phyloP scores from a whole-genome alignment of 2,329 filamentous ascomycete species.

The Epichloe uncinata region DNA sequence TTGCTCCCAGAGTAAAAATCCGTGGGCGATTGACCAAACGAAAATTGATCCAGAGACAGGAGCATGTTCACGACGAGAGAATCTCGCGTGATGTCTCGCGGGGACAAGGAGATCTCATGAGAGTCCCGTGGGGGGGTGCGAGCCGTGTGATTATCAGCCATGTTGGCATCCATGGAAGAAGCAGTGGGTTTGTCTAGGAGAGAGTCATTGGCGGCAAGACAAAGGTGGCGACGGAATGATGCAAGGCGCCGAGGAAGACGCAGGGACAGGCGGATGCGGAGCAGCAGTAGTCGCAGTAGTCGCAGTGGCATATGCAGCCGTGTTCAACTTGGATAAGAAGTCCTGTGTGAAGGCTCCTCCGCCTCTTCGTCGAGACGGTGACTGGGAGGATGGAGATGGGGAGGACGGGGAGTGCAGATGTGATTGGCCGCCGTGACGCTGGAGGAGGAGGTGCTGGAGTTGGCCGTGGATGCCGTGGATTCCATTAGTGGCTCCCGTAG shows the following conservation, averaged over 20 bases:
- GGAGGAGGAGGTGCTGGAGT: not conserved
- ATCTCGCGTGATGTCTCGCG: slow-evolving; percentile 65
- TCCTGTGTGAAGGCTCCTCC: not conserved
- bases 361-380: not conserved
- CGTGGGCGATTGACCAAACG: slow-evolving; percentile 31
- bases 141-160: slow-evolving; percentile 14
- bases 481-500: no score
- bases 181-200: slow-evolving; percentile 12
- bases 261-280: not conserved
- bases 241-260: slow-evolving; percentile 1
- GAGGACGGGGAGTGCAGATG: not conserved
- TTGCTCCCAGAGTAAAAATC: slow-evolving; percentile 2
- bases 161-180: slow-evolving; percentile 10
- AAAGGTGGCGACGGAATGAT: not conserved
- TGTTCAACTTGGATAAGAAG: not conserved
- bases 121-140: slow-evolving; percentile 42
- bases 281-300: not conserved
- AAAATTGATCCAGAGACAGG: slow-evolving; percentile 77
- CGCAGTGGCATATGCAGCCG: not conserved
- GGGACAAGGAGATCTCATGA: slow-evolving; percentile 74
- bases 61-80: slow-evolving; percentile 95
- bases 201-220: slow-evolving; percentile 12
- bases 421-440: not conserved
- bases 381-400: not conserved
- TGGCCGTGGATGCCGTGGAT: no score